phyloP scores from a whole-genome alignment of 257 asterid genomes.

The Nicotiana tabacum region DNA sequence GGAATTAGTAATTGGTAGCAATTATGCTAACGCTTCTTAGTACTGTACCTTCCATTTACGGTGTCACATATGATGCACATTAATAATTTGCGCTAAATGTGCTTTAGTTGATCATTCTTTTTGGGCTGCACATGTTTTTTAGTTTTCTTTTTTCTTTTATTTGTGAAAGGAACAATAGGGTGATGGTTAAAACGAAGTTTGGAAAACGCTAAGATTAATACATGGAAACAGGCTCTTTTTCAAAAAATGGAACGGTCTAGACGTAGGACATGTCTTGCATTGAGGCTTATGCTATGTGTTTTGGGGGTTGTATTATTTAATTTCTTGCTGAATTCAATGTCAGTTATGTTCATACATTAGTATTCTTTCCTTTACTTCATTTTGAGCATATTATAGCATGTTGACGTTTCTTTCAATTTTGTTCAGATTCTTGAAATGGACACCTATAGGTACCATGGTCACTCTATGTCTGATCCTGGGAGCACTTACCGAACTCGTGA shows the following conservation, averaged over 20 bases:
- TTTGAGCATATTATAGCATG: background rate
- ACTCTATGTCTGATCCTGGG: constrained; percentile 99
- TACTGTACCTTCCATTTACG: background rate
- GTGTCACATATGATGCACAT: background rate
- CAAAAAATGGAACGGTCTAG: background rate
- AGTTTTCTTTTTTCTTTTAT: background rate
- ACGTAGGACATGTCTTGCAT: background rate
- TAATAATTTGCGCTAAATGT: background rate
- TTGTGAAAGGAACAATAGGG: background rate
- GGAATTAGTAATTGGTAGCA: background rate
- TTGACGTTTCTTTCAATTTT: constrained; percentile 20
- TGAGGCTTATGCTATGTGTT: background rate
- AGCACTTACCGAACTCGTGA: constrained; percentile 98
- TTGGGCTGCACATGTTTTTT: background rate
- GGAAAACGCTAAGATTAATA: background rate
- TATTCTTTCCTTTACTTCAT: background rate
- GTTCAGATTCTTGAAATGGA: constrained; percentile 98
- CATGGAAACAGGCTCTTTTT: background rate
- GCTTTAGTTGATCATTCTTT: background rate
- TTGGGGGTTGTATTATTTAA: background rate
- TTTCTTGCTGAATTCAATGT: background rate
- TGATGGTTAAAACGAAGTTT: background rate
- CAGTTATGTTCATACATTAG: background rate
- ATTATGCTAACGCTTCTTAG: background rate
- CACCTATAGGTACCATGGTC: constrained; percentile 96